Percentiles rank a stretch among this genome's conserved stretches.
Conservation (phyloP, 1,139 yeast species). For the Yamadazyma mexicana region DNA sequence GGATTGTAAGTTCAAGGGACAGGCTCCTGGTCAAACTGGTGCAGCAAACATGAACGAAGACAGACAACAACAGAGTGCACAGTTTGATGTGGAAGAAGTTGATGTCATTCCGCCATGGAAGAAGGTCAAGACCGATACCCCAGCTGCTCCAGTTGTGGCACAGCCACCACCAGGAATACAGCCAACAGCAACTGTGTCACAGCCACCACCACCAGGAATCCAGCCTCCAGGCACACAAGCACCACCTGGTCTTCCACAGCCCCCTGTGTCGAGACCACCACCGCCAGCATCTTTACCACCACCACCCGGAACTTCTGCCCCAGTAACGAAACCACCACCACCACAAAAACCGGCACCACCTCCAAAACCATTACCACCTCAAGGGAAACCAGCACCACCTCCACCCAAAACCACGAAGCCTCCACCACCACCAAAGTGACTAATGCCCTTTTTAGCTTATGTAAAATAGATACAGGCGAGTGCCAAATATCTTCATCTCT, state of each 20-base stretch:
- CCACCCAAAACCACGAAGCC: constrained; percentile 24
- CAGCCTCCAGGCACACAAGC: neutral
- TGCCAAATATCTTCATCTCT: neutral
- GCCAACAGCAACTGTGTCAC: constrained; percentile 1
- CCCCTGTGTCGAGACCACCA: constrained; percentile 4
- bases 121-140: constrained; percentile 11
- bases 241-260: constrained; percentile 1
- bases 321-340: constrained; percentile 1
- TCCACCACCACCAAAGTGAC: constrained; percentile 28
- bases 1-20: constrained; percentile 59
- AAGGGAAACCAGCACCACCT: constrained; percentile 21
- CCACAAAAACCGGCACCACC: constrained; percentile 15
- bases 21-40: neutral
- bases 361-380: constrained; percentile 18
- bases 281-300: neutral
- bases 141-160: neutral
- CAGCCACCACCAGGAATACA: constrained; percentile 1
- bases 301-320: neutral
- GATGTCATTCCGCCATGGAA: constrained; percentile 15
- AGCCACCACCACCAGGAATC: too few species aligned
- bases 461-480: too few species aligned
- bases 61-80: neutral
- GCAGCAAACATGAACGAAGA: neutral
- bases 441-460: neutral
- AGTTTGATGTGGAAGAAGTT: neutral